These are phyloP conservation scores for Saururus chinensis DNA, from an alignment of 164 flowering plant species.

Conservation along the genomic window DNA sequence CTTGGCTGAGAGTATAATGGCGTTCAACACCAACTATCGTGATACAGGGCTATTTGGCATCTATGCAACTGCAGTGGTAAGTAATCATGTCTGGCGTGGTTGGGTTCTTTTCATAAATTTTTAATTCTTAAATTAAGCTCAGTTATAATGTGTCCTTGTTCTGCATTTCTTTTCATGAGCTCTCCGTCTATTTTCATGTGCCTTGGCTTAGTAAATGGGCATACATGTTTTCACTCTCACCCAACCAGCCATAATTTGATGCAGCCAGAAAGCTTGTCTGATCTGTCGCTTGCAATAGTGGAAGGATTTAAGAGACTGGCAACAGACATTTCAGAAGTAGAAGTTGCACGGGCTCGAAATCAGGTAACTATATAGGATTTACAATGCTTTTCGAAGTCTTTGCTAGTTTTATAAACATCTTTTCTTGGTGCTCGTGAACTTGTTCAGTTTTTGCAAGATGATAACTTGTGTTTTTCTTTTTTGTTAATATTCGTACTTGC, in stretches of 20 bases:
- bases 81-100: background rate
- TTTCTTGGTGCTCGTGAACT: too few species aligned
- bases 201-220: too few species aligned
- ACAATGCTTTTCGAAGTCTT: background rate
- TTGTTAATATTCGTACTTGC: constrained; percentile 15
- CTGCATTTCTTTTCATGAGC: too few species aligned
- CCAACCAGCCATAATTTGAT: too few species aligned
- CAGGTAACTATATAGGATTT: constrained; percentile 1
- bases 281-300: constrained; percentile 12
- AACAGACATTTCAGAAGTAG: constrained; percentile 10
- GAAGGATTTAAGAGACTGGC: constrained; percentile 11
- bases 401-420: background rate
- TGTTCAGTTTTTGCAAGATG: too few species aligned
- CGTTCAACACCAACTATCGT: constrained; percentile 12
- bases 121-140: too few species aligned
- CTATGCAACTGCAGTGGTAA: constrained; percentile 9
- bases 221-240: too few species aligned
- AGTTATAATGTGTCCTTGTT: too few species aligned
- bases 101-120: background rate
- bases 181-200: too few species aligned
- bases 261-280: constrained; percentile 14
- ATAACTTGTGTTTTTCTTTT: too few species aligned
- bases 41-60: constrained; percentile 14
- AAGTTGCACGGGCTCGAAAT: constrained; percentile 15
- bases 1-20: constrained; percentile 19